Evolutionary conservation across 345 rosid genomes (phyloP).

Genomic region (Brassica cretica): DNA sequence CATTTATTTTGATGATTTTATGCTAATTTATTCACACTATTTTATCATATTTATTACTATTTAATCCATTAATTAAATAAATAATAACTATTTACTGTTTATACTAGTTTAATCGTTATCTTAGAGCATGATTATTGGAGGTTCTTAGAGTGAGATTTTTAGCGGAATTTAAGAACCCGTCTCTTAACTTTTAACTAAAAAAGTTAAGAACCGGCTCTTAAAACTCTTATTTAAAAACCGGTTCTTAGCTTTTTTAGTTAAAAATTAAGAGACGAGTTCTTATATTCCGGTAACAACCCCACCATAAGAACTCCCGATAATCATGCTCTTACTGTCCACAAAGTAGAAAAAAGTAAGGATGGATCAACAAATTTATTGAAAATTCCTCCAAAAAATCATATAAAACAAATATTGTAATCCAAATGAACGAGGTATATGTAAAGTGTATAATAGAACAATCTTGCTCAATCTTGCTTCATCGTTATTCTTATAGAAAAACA

Average conservation of each 20-base stretch:
- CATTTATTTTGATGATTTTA: neutral
- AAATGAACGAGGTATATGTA: neutral
- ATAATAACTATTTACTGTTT: neutral
- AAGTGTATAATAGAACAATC: neutral
- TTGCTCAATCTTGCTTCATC: neutral
- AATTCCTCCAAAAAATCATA: neutral
- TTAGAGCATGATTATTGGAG: neutral
- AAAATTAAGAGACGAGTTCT: too few relatives aligned
- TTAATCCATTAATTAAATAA: neutral
- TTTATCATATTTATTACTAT: neutral
- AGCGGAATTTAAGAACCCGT: too few relatives aligned
- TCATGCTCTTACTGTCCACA: neutral
- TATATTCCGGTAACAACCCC: too few relatives aligned
- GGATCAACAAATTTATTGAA: neutral
- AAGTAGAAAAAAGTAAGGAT: neutral
- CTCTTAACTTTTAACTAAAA: too few relatives aligned
- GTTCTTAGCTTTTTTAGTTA: too few relatives aligned
- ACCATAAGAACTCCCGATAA: too few relatives aligned
- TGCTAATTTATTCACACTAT: neutral
- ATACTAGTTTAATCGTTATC: neutral
- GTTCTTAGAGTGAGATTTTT: too few relatives aligned
- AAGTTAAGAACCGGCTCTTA: too few relatives aligned
- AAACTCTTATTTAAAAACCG: too few relatives aligned
- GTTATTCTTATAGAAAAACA: neutral
- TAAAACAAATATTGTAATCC: neutral